Percentiles rank a stretch among this genome's conserved stretches.
phyloP scores from a whole-genome alignment of 345 rosid species.

The thale cress (Arabidopsis thaliana) region TAIR10.1 NC_003076.8:20179001-20179500 shows the following conservation, averaged over 20 bases:
- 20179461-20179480: slow-evolving; percentile 20
- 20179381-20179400: neutral
- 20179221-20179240: slow-evolving; percentile 54
- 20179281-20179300: slow-evolving; percentile 81
- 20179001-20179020: neutral
- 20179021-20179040: slow-evolving; percentile 16
- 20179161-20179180: slow-evolving; percentile 76
- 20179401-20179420: neutral
- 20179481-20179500: neutral
- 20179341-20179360: slow-evolving; percentile 37
- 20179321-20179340: slow-evolving; percentile 81
- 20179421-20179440: neutral
- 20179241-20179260: slow-evolving; percentile 58
- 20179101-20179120: slow-evolving; percentile 86
- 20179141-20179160: slow-evolving; percentile 66
- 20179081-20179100: slow-evolving; percentile 74
- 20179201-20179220: slow-evolving; percentile 68
- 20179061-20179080: slow-evolving; percentile 39
- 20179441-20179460: neutral
- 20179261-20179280: slow-evolving; percentile 84
- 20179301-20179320: slow-evolving; percentile 60
- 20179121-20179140: slow-evolving; percentile 82
- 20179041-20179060: slow-evolving; percentile 23
- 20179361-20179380: neutral
- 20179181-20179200: slow-evolving; percentile 69